These are phyloP conservation scores for Mortierella sp. DNA, from an alignment of 371 early-diverging fungal genomes.

Conservation along the genomic window DNA sequence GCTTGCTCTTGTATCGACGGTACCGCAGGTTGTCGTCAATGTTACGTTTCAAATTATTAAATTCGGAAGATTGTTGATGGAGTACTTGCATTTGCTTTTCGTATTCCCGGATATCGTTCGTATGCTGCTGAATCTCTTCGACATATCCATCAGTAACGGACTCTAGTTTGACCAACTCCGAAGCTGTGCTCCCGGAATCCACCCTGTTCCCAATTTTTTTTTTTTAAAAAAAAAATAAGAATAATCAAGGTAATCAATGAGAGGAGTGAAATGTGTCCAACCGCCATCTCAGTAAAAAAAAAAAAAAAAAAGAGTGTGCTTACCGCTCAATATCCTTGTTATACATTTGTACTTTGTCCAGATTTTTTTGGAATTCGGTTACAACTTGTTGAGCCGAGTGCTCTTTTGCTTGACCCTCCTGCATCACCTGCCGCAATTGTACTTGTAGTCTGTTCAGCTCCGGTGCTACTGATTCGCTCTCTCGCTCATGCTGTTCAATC, in stretches of 20 bases:
- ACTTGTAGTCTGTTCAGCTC: slow-evolving; percentile 32
- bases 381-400: slow-evolving; percentile 42
- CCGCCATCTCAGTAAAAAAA: not conserved
- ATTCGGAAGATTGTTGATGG: slow-evolving; percentile 61
- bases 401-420: slow-evolving; percentile 46
- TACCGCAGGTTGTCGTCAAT: slow-evolving; percentile 77
- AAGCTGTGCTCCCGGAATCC: slow-evolving; percentile 23
- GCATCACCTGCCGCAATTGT: slow-evolving; percentile 1
- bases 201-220: slow-evolving; percentile 20
- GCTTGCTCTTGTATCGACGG: slow-evolving; percentile 55
- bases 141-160: slow-evolving; percentile 25
- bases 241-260: not conserved
- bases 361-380: slow-evolving; percentile 49
- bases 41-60: slow-evolving; percentile 64
- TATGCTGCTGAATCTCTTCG: slow-evolving; percentile 42
- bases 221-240: no score
- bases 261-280: not conserved
- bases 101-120: slow-evolving; percentile 18
- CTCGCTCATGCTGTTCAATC: slow-evolving; percentile 50
- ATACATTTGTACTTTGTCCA: slow-evolving; percentile 56
- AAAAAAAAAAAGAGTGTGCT: not conserved
- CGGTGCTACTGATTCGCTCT: slow-evolving; percentile 24
- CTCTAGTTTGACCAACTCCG: slow-evolving; percentile 35
- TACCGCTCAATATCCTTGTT: slow-evolving; percentile 56
- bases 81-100: slow-evolving; percentile 53